Percentiles rank a stretch among this genome's conserved stretches.
phyloP scores from a whole-genome alignment of 2,329 filamentous ascomycete species.

The Herpotrichia juniperi region DNA sequence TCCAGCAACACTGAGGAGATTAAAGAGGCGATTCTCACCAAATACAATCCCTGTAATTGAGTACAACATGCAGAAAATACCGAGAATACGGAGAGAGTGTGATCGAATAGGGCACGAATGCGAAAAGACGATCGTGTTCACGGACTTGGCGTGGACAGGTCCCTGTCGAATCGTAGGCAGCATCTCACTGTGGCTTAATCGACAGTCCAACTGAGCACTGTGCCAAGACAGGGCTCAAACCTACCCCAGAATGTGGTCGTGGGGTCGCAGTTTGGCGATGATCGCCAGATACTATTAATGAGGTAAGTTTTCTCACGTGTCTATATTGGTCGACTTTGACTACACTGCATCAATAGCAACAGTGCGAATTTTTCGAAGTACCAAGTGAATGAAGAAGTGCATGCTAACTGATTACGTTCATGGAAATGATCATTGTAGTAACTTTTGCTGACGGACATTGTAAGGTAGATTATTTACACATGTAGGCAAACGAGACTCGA shows the following conservation, averaged over 20 bases:
- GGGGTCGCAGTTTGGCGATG: background rate
- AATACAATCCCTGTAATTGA: conserved; percentile 5
- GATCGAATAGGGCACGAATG: conserved; percentile 14
- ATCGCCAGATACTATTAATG: conserved; percentile 8
- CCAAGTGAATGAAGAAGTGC: background rate
- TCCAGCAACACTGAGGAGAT: conserved; percentile 10
- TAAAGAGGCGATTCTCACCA: conserved; percentile 11
- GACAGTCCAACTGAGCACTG: conserved; percentile 7
- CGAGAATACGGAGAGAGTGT: conserved; percentile 1
- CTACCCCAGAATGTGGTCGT: background rate
- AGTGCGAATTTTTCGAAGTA: background rate
- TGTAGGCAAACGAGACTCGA: conserved; percentile 2
- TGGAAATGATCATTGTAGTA: background rate
- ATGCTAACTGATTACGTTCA: background rate
- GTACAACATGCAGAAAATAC: background rate
- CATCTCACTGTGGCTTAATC: conserved; percentile 4
- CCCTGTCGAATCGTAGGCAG: conserved; percentile 1
- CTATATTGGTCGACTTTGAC: no score
- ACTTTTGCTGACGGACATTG: conserved; percentile 1
- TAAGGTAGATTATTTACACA: background rate
- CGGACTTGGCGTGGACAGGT: conserved; percentile 4
- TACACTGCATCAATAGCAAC: no score
- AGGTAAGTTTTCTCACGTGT: background rate
- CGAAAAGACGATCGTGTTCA: conserved; percentile 9
- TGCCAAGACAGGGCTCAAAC: conserved; percentile 13